Evolutionary conservation across 2,329 filamentous ascomycete species (phyloP), one percentile per base, ranked within the genome.

Genomic region (Colletotrichum nymphaeae): DNA sequence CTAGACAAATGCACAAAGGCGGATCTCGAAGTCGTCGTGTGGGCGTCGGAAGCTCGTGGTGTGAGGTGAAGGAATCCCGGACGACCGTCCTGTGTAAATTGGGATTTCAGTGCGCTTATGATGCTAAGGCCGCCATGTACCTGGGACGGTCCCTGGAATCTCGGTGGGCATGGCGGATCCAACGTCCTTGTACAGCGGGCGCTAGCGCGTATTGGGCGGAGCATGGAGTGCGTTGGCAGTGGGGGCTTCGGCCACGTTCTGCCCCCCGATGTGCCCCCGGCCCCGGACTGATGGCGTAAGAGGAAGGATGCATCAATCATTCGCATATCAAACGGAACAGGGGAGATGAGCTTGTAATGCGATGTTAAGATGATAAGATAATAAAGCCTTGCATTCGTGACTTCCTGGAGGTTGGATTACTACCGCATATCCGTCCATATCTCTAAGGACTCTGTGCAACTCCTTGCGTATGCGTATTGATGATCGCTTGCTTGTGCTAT

Each of bases 111-210:
- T 73, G 67, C 42, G 62, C 60, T 62, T 22, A 52, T 57, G 26
- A 71, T 56, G 67, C 71, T 73, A 52, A 46, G 71, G 22, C 62
- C 60, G 60, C 71, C 67, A 35, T 19, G 24, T 49, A 32, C 26
- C 67, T 73, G 62, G 71, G 71, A 62, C 71, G 28, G 67, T 71
- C 67, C 71, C 71, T 73, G 71, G 22, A 60, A 57, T 71, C 70
- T 62, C 60, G 67, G 71, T 56, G 67, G 60, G 65, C 56, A 57
- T 49, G 30, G 67, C 71, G 71, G 71, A 71, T 66, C 60, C 52
- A 30, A 46, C 32, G 46, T 42, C 60, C 56, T 71, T 56, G 49
- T 32, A 5, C 26, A 46, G 9, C 60, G 60, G 62, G 49, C 71
- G 60, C 56, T 73, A 73, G 71, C 56, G 56, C 35, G 26, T 32